These are phyloP conservation scores for Claviceps spartinae DNA, from an alignment of 2,329 filamentous ascomycete genomes.

Conservation along the genomic window DNA sequence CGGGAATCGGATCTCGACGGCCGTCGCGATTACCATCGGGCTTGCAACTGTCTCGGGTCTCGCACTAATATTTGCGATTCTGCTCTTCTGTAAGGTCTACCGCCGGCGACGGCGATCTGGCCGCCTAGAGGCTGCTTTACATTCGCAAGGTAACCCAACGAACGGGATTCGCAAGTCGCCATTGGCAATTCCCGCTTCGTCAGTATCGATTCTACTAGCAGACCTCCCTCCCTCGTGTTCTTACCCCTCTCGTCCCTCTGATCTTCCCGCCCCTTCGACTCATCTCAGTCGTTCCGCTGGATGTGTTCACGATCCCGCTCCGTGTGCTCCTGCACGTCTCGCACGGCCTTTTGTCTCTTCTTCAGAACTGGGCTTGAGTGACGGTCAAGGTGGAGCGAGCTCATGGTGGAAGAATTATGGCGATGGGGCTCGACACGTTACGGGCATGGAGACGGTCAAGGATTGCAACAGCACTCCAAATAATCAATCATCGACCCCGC, in stretches of 20 bases:
- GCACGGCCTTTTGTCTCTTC: not conserved
- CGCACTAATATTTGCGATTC: not conserved
- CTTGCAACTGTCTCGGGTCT: conserved; percentile 1
- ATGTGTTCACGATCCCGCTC: not conserved
- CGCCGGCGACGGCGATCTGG: not conserved
- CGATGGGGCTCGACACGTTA: too few relatives aligned
- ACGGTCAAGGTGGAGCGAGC: too few relatives aligned
- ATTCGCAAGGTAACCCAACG: not conserved
- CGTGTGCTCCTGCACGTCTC: not conserved
- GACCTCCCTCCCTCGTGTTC: not conserved
- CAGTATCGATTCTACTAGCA: not conserved
- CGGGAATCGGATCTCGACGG: not conserved
- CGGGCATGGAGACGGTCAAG: not conserved
- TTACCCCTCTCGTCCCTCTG: not conserved
- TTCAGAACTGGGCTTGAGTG: not conserved
- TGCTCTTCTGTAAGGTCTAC: not conserved
- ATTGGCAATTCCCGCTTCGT: not conserved
- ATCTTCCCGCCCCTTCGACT: not conserved
- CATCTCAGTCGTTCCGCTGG: too few relatives aligned
- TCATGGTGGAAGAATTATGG: too few relatives aligned
- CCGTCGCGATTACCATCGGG: not conserved
- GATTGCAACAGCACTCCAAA: not conserved
- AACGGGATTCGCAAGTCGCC: not conserved
- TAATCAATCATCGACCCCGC: conserved; percentile 1
- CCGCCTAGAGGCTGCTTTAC: not conserved